Evolutionary conservation across 805 yeast genomes (phyloP), one percentile per base, ranked within the genome.

Genomic region (Kregervanrija pseudodelftensis): DNA sequence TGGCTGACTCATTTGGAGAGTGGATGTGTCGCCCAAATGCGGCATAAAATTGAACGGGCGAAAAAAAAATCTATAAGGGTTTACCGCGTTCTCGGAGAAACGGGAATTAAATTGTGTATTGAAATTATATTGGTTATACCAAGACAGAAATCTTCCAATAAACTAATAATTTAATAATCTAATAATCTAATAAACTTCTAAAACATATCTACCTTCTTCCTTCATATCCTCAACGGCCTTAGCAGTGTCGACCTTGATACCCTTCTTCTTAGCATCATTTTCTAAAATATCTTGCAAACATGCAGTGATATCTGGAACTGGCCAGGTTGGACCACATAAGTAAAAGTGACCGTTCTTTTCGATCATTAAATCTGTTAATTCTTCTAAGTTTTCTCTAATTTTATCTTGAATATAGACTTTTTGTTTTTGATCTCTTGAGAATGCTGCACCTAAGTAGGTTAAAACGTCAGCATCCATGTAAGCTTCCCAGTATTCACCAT

Each of bases 251-350:
- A 85, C 70, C 56, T 75, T 73, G 42, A 72, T 76, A 45, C 93
- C 95, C 44, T 70, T 74, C 52, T 69, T 71, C 42, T 69, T 71
- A 22, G 95, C 95, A 51, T 86, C 95, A 39, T 76, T 74, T 17
- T 66, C 65, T 42, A 89, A 74, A 55, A 91, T 84, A 52, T 87
- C 95, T 59, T 84, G 84, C 54, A 91, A 71, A 57, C 96, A 95
- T 37, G 82, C 84, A 43, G 96, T 85, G 57, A 91, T 85, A 64
- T 90, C 96, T 10, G 98, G 96, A 59, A 91, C 97, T 32, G 98
- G 98, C 98, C 98, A 91, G 2, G 97, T 91, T 37, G 98, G 98
- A 50, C 98, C 98, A 79, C 98, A 91, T 63, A 91, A 74, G 70
- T 91, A 91, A 77, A 91, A 91, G 22, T 89, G 82, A 46, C 98